Evolutionary conservation across 2,329 filamentous ascomycete genomes (phyloP).

Genomic region (Nothophaeocryptopus gaeumannii): DNA sequence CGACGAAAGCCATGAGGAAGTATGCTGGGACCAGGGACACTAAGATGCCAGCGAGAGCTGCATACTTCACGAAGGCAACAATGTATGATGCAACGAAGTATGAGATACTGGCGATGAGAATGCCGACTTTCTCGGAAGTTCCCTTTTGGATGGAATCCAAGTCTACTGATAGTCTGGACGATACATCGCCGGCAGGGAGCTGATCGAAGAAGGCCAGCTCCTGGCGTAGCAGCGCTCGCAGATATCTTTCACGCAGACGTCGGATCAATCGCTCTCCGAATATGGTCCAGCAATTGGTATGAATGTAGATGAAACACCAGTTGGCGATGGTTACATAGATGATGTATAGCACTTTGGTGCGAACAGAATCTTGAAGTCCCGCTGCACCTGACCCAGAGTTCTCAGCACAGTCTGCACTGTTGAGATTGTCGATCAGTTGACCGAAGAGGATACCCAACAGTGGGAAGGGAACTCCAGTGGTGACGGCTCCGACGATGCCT

Average conservation of each 20-base stretch:
- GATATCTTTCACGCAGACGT: conserved; percentile 60
- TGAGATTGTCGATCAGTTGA: conserved; percentile 61
- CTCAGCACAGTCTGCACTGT: conserved; percentile 53
- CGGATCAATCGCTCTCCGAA: conserved; percentile 63
- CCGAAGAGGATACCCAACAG: conserved; percentile 64
- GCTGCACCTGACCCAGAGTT: conserved; percentile 28
- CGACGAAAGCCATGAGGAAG: conserved; percentile 57
- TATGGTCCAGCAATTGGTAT: conserved; percentile 63
- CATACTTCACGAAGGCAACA: conserved; percentile 64
- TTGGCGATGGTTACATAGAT: conserved; percentile 64
- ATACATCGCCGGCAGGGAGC: conserved; percentile 61
- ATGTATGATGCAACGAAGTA: conserved; percentile 68
- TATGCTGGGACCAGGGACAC: conserved; percentile 63
- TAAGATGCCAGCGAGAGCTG: conserved; percentile 62
- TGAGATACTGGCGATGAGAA: conserved; percentile 59
- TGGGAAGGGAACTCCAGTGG: conserved; percentile 62
- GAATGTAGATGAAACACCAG: conserved; percentile 54
- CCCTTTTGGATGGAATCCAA: conserved; percentile 66
- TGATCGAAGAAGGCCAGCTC: conserved; percentile 64
- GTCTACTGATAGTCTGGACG: conserved; percentile 62
- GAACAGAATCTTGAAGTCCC: conserved; percentile 46
- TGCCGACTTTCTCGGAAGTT: conserved; percentile 68
- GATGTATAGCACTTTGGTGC: conserved; percentile 58
- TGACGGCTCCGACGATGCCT: conserved; percentile 37
- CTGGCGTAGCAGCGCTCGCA: conserved; percentile 58